A percentile compares a stretch with the other conserved stretches of the same genome.
Conservation (phyloP, 106 monocot genomes). For the Gastrodia elata region DNA sequence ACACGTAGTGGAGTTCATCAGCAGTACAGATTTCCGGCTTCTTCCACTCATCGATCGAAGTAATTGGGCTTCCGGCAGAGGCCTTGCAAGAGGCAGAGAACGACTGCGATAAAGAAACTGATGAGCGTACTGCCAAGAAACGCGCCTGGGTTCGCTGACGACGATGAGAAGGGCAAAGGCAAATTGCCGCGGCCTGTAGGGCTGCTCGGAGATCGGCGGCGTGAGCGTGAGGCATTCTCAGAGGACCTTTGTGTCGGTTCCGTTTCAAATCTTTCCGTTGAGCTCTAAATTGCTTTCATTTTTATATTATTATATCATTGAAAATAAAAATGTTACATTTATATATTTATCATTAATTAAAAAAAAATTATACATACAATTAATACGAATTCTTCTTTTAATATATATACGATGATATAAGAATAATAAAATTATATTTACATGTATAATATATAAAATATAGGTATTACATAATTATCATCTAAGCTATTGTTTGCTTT, state of each 20-base stretch:
- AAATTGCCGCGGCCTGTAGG: conserved; percentile 27
- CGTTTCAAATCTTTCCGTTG: neutral
- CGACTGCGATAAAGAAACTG: neutral
- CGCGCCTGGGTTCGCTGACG: neutral
- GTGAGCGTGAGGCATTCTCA: conserved; percentile 10
- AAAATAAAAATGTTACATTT: too few relatives aligned
- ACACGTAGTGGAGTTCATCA: conserved; percentile 75
- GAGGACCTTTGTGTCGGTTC: neutral
- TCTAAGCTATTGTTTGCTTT: too few relatives aligned
- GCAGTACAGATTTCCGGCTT: conserved; percentile 43
- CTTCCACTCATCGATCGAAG: neutral
- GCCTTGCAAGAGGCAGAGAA: neutral
- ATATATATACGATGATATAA: too few relatives aligned
- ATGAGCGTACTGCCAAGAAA: neutral
- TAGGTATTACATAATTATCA: too few relatives aligned
- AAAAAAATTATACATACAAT: too few relatives aligned
- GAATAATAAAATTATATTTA: too few relatives aligned
- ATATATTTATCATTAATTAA: too few relatives aligned
- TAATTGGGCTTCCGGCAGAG: neutral
- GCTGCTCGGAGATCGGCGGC: conserved; percentile 31
- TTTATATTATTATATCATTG: too few relatives aligned
- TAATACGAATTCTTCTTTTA: too few relatives aligned
- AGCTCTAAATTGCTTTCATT: too few relatives aligned
- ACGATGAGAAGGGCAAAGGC: conserved; percentile 9
- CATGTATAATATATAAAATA: too few relatives aligned